These are phyloP conservation scores for Fusarium sp. DNA, from an alignment of 2,329 filamentous ascomycete species.

Conservation along the genomic window DNA sequence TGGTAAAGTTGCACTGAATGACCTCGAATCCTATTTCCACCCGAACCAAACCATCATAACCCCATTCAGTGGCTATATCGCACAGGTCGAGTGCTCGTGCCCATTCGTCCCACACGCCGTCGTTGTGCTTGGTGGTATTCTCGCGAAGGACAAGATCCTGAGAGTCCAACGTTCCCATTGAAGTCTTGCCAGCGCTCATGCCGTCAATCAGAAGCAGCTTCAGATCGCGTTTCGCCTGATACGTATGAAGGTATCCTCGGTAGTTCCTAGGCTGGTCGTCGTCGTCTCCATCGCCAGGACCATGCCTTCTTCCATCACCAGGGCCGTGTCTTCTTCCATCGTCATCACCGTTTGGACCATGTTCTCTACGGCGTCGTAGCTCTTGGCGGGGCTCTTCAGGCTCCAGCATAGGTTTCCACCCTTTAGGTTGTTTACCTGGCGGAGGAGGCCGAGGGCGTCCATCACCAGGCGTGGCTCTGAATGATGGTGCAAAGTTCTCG, in stretches of 20 bases:
- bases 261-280: slow-evolving; percentile 12
- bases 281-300: slow-evolving; percentile 10
- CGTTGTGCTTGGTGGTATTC: slow-evolving; percentile 34
- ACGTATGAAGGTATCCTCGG: slow-evolving; percentile 75
- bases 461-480: slow-evolving; percentile 1
- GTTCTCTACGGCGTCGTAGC: slow-evolving; percentile 14
- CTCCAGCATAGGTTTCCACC: not conserved
- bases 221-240: slow-evolving; percentile 68
- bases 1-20: slow-evolving; percentile 73
- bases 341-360: not conserved
- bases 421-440: not conserved
- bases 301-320: not conserved
- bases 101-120: slow-evolving; percentile 56
- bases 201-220: slow-evolving; percentile 78
- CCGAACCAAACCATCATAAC: slow-evolving; percentile 74
- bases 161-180: slow-evolving; percentile 74
- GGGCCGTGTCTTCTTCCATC: not conserved
- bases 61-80: slow-evolving; percentile 62
- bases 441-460: slow-evolving; percentile 2
- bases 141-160: slow-evolving; percentile 73
- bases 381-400: slow-evolving; percentile 19
- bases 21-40: slow-evolving; percentile 80
- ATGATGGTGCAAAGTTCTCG: slow-evolving; percentile 67
- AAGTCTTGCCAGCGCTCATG: slow-evolving; percentile 74
- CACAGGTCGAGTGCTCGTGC: slow-evolving; percentile 69